A percentile compares a stretch with the other conserved stretches of the same genome.
phyloP scores from a whole-genome alignment of 768 basidiomycete genomes.

The Russula abietina region DNA sequence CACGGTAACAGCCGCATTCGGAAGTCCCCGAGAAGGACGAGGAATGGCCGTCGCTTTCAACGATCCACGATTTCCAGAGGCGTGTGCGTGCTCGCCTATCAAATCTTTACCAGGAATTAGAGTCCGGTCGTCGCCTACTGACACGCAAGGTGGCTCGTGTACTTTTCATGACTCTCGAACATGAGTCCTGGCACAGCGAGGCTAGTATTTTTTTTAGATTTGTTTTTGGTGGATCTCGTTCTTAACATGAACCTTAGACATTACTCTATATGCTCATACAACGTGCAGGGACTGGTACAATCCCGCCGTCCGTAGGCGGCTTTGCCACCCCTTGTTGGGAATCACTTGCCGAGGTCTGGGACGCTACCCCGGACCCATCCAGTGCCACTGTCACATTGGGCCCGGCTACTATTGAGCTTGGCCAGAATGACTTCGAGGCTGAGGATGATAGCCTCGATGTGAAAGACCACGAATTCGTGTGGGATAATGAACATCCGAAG shows the following conservation, averaged over 20 bases:
- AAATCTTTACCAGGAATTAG: slow-evolving; percentile 67
- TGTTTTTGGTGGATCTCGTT: neutral
- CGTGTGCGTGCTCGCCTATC: slow-evolving; percentile 69
- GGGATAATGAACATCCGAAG: slow-evolving; percentile 90
- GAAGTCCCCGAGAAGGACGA: slow-evolving; percentile 71
- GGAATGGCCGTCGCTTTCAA: slow-evolving; percentile 77
- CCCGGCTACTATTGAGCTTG: slow-evolving; percentile 55
- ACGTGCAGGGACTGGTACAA: slow-evolving; percentile 67
- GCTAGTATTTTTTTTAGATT: slow-evolving; percentile 30
- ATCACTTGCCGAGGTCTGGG: slow-evolving; percentile 44
- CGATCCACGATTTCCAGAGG: slow-evolving; percentile 72
- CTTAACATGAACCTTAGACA: slow-evolving; percentile 41
- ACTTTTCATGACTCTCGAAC: slow-evolving; percentile 86
- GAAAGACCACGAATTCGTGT: slow-evolving; percentile 69
- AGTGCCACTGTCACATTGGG: slow-evolving; percentile 49
- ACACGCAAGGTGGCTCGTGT: slow-evolving; percentile 70
- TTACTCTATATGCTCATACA: slow-evolving; percentile 93
- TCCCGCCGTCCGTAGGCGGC: slow-evolving; percentile 69
- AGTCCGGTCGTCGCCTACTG: slow-evolving; percentile 42
- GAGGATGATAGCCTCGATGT: slow-evolving; percentile 45
- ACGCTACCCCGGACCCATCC: slow-evolving; percentile 40
- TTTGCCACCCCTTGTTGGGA: slow-evolving; percentile 72
- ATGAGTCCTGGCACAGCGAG: slow-evolving; percentile 86
- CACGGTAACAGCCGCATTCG: slow-evolving; percentile 64
- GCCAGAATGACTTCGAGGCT: slow-evolving; percentile 77